Evolutionary conservation across 1,139 yeast genomes (phyloP).

Genomic region (Scheffersomyces lignicola): DNA sequence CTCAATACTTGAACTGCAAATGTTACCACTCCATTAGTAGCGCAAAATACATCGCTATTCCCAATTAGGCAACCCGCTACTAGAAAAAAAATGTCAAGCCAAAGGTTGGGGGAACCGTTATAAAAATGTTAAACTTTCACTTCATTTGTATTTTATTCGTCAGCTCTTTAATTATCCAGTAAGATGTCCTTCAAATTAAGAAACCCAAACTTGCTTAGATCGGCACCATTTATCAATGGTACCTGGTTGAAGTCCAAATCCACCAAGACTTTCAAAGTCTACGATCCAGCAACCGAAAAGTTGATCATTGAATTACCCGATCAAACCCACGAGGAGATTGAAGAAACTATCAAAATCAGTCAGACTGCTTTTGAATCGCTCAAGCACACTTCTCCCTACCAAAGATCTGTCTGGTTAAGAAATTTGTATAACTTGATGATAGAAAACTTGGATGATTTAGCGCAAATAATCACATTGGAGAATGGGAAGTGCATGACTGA

Average conservation of each 20-base stretch:
- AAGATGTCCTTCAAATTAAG: slow-evolving; percentile 31
- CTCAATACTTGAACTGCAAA: too few species aligned
- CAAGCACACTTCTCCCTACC: slow-evolving; percentile 60
- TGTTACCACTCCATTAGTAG: too few species aligned
- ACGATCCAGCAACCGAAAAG: slow-evolving; percentile 73
- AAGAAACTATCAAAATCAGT: slow-evolving; percentile 64
- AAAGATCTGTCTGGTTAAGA: slow-evolving; percentile 66
- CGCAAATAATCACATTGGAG: slow-evolving; percentile 43
- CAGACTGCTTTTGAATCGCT: slow-evolving; percentile 57
- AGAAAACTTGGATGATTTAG: slow-evolving; percentile 44
- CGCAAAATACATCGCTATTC: too few species aligned
- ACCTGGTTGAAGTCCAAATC: slow-evolving; percentile 59
- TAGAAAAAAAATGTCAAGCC: too few species aligned
- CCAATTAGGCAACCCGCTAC: too few species aligned
- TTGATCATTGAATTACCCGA: slow-evolving; percentile 58
- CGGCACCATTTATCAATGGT: slow-evolving; percentile 68
- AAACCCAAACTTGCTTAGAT: slow-evolving; percentile 56
- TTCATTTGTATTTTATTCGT: too few species aligned
- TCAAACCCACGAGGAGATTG: slow-evolving; percentile 54
- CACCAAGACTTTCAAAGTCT: slow-evolving; percentile 59
- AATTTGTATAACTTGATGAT: slow-evolving; percentile 48
- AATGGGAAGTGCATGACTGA: slow-evolving; percentile 45
- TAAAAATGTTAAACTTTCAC: too few species aligned
- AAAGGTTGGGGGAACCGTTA: too few species aligned
- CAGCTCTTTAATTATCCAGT: not conserved